A percentile compares a stretch with the other conserved stretches of the same genome.
Evolutionary conservation across 2,329 filamentous ascomycete species (phyloP).

Genomic region (Calonectria pteridis): DNA sequence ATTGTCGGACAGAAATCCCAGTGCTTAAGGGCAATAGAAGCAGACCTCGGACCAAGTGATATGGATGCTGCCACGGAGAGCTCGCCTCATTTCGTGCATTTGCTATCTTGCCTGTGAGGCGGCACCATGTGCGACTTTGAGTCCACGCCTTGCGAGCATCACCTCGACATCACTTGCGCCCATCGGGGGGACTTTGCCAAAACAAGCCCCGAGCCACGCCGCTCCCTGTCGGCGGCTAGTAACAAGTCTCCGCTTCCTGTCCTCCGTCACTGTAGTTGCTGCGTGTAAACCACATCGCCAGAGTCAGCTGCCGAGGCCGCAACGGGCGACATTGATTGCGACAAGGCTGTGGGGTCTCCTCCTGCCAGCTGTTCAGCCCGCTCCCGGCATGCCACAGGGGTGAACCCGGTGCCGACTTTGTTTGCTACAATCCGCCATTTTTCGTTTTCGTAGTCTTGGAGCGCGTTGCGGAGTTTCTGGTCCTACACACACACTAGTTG

Average conservation of each 20-base stretch:
- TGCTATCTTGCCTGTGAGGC: constrained; percentile 14
- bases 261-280: constrained; percentile 66
- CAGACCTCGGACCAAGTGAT: constrained; percentile 7
- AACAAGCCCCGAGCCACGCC: constrained; percentile 12
- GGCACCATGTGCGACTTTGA: constrained; percentile 1
- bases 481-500: constrained; percentile 64
- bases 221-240: background rate
- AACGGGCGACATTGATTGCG: constrained; percentile 67
- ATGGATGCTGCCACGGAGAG: constrained; percentile 18
- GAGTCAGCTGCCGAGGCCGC: constrained; percentile 43
- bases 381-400: constrained; percentile 87
- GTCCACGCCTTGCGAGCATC: constrained; percentile 1
- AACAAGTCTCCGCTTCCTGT: background rate
- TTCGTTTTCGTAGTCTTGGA: constrained; percentile 90
- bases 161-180: constrained; percentile 12
- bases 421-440: constrained; percentile 93
- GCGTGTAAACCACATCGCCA: constrained; percentile 47
- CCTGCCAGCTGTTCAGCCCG: constrained; percentile 75
- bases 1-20: constrained; percentile 3
- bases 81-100: constrained; percentile 12
- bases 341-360: constrained; percentile 54
- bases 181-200: constrained; percentile 16
- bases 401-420: constrained; percentile 92
- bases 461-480: constrained; percentile 79
- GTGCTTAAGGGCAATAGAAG: constrained; percentile 14